Percentiles rank a stretch among this genome's conserved stretches.
phyloP scores from a whole-genome alignment of 1,139 yeast genomes.

The Taiozyma sp. region DNA sequence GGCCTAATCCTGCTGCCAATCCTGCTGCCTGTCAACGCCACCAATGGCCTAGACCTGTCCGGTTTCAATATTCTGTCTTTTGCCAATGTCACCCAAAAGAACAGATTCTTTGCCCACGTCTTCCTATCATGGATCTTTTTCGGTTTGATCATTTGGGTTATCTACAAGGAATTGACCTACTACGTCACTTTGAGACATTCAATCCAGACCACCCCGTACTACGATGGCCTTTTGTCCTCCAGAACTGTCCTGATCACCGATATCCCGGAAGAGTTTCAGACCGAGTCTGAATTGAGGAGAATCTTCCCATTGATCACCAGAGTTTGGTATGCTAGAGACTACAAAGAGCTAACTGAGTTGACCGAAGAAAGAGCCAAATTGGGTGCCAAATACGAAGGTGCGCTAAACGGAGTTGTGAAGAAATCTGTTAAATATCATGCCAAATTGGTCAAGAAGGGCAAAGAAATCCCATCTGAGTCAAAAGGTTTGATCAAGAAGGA shows the following conservation, averaged over 20 bases:
- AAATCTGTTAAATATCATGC: constrained; percentile 51
- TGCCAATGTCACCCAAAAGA: constrained; percentile 55
- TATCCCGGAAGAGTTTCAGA: constrained; percentile 41
- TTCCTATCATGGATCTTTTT: constrained; percentile 66
- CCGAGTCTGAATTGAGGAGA: constrained; percentile 47
- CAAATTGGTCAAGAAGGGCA: constrained; percentile 53
- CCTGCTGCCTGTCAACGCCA: constrained; percentile 80
- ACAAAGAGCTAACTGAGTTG: constrained; percentile 43
- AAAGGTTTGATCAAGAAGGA: constrained; percentile 56
- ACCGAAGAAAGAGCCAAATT: constrained; percentile 52
- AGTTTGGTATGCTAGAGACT: constrained; percentile 62
- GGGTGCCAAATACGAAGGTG: constrained; percentile 51
- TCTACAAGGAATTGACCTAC: constrained; percentile 67
- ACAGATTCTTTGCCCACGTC: constrained; percentile 66
- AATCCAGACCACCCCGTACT: constrained; percentile 62
- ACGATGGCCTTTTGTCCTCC: constrained; percentile 59
- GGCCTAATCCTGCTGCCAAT: constrained; percentile 69
- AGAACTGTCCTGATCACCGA: constrained; percentile 66
- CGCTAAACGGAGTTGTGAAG: constrained; percentile 47
- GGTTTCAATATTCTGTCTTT: constrained; percentile 60
- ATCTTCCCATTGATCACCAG: constrained; percentile 57
- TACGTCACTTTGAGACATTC: constrained; percentile 64
- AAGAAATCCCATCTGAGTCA: constrained; percentile 40
- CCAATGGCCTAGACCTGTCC: constrained; percentile 54
- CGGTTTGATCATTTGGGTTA: constrained; percentile 50